Conservation (phyloP, 2,329 filamentous ascomycete genomes). For the Microdochium bolleyi region DNA sequence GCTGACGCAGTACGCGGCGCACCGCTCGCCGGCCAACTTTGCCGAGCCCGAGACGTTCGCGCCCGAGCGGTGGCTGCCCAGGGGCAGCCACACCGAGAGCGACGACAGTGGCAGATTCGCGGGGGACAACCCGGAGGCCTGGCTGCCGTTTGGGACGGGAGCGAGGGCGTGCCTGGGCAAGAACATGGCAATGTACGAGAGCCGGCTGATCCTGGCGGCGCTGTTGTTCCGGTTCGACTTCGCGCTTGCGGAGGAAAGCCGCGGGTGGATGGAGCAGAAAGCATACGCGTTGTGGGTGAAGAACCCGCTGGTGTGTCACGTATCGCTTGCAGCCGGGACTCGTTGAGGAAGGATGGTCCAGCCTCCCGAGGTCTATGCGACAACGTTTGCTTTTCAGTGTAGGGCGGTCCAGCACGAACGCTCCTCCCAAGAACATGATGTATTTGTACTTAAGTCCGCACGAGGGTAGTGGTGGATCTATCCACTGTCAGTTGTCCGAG, state of each 20-base stretch:
- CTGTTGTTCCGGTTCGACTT: background rate
- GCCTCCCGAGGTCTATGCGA: too few relatives aligned
- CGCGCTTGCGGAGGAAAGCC: background rate
- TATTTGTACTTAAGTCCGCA: too few relatives aligned
- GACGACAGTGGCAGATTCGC: background rate
- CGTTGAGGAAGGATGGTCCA: background rate
- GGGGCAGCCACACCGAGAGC: background rate
- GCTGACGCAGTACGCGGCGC: conserved; percentile 1
- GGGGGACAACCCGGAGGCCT: background rate
- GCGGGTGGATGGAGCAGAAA: background rate
- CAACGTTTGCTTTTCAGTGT: too few relatives aligned
- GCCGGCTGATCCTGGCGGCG: background rate
- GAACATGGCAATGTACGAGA: background rate
- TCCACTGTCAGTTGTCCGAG: too few relatives aligned
- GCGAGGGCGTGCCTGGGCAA: background rate
- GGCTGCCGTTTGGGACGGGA: background rate
- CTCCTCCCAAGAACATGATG: too few relatives aligned
- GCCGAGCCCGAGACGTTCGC: conserved; percentile 1
- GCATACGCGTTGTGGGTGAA: background rate
- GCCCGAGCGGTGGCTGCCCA: conserved; percentile 2
- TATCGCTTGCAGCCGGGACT: background rate
- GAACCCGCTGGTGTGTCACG: background rate
- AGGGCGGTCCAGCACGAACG: too few relatives aligned
- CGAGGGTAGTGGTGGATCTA: too few relatives aligned
- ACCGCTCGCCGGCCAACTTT: conserved; percentile 2